These are phyloP conservation scores for Hibiscus trionum DNA, from an alignment of 345 rosid species.

Conservation along the genomic window DNA sequence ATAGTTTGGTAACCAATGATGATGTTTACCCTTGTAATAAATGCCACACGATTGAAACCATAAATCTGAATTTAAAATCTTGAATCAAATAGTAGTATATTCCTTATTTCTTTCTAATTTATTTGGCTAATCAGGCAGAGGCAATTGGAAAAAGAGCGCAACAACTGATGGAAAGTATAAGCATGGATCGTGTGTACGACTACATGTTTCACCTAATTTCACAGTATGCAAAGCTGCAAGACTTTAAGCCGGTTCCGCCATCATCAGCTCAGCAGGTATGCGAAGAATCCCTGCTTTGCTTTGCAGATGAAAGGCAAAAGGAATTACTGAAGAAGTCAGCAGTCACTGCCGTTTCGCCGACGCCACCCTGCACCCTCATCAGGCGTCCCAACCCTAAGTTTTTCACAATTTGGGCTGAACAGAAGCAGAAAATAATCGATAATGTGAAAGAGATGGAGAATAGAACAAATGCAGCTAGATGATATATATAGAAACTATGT, in stretches of 20 bases:
- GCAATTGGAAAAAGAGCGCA: constrained; percentile 76
- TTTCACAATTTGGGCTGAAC: constrained; percentile 30
- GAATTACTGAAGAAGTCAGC: constrained; percentile 43
- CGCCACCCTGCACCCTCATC: constrained; percentile 44
- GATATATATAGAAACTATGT: background rate
- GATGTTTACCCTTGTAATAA: too few relatives aligned
- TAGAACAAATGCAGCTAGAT: background rate
- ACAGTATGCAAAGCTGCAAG: constrained; percentile 72
- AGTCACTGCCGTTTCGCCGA: constrained; percentile 23
- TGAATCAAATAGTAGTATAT: background rate
- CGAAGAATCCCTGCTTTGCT: constrained; percentile 63
- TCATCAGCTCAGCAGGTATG: constrained; percentile 63
- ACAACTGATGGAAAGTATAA: constrained; percentile 58
- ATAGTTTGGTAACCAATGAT: too few relatives aligned
- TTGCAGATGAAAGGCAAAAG: constrained; percentile 57
- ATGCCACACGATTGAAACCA: too few relatives aligned
- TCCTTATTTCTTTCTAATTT: background rate
- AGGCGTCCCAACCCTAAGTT: constrained; percentile 22
- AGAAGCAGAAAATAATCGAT: constrained; percentile 38
- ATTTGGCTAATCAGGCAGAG: constrained; percentile 48
- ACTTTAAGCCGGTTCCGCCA: constrained; percentile 60
- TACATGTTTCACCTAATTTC: constrained; percentile 80
- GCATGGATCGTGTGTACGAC: constrained; percentile 66
- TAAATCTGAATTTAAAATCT: too few relatives aligned
- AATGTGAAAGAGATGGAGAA: constrained; percentile 39